Evolutionary conservation across 2,329 filamentous ascomycete genomes (phyloP), one percentile per base, ranked within the genome.

Genomic region (Amesomyces nigricolor): DNA sequence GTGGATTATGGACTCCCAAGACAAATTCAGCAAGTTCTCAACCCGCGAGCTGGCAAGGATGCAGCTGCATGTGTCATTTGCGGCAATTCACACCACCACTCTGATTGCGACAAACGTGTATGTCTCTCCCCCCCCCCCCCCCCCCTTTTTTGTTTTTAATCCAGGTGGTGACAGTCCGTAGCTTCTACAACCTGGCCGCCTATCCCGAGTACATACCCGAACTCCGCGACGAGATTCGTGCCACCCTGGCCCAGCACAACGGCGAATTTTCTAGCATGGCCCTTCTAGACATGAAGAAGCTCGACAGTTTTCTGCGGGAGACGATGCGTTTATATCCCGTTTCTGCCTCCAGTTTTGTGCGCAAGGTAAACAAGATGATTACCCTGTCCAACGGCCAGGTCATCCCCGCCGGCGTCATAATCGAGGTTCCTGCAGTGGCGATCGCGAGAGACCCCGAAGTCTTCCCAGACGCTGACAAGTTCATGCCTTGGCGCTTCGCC

Each of bases 371-470:
- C 37, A 72, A 75, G 60, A 70, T 75, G 4, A 72, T 82, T 61
- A 73, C 73, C 2, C 75, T 82, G 1, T 80, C 78, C 44, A 78
- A 79, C 63, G 80, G 80, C 14, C 76, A 80, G 47, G 71, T 73
- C 37, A 70, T 78, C 9, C 75, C 75, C 0, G 66, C 70, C 1
- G 75, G 75, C 29, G 71, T 72, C 5, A 67, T 70, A n/a, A 68
- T 78, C 32, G 71, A 78, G 55, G 65, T 75, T 0, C 70, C 75
- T 0, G 58, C 68, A 11, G 65, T 68, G 16, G 71, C 68, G 29
- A 61, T 73, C 55, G 67, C 66, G 47, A 62, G 61, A 3, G 75
- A 78, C 61, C 62, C 68, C 8, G 67, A 68, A 1, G 60, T 69
- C 47, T 72, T 71, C 58, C 62, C 67, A 0, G 58, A 72, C 45